Base-by-base conservation (phyloP, 1,139 yeast genomes). In the Diutina rugosa region DNA sequence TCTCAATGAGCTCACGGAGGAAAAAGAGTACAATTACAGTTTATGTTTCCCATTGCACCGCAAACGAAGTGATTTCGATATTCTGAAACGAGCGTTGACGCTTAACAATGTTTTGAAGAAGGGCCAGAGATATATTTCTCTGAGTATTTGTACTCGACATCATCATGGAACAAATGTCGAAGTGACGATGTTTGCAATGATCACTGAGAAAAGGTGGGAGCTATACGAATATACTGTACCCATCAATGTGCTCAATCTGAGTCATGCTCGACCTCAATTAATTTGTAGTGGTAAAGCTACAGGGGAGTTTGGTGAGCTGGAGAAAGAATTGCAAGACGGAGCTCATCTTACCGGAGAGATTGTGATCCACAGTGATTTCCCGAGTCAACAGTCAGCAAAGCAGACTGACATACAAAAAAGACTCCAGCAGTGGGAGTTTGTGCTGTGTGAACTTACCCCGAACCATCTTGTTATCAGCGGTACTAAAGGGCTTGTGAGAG, bases 11-110 rank as follows among this genome's bases (percentile, higher is more conserved):
- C 63, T 71, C 38, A 71, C 69, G 58, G 79, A 77, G 61, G 72
- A 72, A 54, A 79, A 80, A 59, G 95, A 88, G 66, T 75, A 80
- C 61, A 77, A 84, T 58, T 89, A 84, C 68, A 82, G 85, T 18
- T 85, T 84, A 63, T 88, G 95, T 63, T 90, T 89, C 70, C 97
- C 97, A 1, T 80, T 84, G 58, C 88, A 87, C 66, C 74, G 96
- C 57, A 85, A 85, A 64, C 75, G 83, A 56, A 76, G 80, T 48
- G 82, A 84, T 46, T 85, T 79, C 66, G 51, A 47, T 16, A 16
- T 47, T 6, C 51, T 47, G 51, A 47, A 47, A 47, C 51, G 51
- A 21, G 9, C 51, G 4, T 77, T 79, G 28, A 85, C 93, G 0
- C 91, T 85, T 61, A 81, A 82, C 35, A 67, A 78, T 45, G 65